Conservation (phyloP, 345 rosid species). For the Eucalyptus decipiens region DNA sequence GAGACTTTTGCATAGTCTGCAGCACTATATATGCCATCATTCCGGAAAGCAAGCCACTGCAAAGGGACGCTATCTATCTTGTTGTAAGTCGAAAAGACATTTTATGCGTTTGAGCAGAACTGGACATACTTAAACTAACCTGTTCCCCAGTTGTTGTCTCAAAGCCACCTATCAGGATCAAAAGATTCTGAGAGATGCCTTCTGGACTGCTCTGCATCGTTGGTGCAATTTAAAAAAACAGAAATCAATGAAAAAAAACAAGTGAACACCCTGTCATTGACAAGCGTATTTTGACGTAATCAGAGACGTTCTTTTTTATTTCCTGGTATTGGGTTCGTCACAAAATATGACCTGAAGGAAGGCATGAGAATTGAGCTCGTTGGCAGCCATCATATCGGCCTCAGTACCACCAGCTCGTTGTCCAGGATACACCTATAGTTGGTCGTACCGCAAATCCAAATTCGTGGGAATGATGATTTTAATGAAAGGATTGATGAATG, state of each 20-base stretch:
- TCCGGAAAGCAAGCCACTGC: constrained; percentile 92
- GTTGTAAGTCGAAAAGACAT: background rate
- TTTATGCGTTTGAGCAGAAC: background rate
- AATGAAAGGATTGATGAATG: background rate
- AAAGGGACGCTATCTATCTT: constrained; percentile 1
- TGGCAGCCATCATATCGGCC: constrained; percentile 98
- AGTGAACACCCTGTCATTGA: background rate
- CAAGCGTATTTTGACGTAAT: background rate
- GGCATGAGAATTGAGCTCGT: constrained; percentile 79
- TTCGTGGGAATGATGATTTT: background rate
- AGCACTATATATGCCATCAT: constrained; percentile 77
- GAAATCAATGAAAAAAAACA: background rate
- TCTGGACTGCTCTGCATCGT: constrained; percentile 45
- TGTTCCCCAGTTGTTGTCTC: constrained; percentile 90
- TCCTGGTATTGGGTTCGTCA: background rate
- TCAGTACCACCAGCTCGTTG: constrained; percentile 67
- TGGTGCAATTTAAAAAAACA: background rate
- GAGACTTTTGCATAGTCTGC: constrained; percentile 68
- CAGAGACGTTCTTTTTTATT: background rate
- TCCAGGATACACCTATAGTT: constrained; percentile 82
- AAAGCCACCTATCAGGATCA: constrained; percentile 76
- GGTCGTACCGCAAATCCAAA: background rate
- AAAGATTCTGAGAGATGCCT: constrained; percentile 50
- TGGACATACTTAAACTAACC: constrained; percentile 18
- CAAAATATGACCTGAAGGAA: constrained; percentile 56